Percentiles rank a stretch among this genome's conserved stretches.
Evolutionary conservation across 1,139 yeast genomes (phyloP).

Genomic region (Candida tetrigidarum): DNA sequence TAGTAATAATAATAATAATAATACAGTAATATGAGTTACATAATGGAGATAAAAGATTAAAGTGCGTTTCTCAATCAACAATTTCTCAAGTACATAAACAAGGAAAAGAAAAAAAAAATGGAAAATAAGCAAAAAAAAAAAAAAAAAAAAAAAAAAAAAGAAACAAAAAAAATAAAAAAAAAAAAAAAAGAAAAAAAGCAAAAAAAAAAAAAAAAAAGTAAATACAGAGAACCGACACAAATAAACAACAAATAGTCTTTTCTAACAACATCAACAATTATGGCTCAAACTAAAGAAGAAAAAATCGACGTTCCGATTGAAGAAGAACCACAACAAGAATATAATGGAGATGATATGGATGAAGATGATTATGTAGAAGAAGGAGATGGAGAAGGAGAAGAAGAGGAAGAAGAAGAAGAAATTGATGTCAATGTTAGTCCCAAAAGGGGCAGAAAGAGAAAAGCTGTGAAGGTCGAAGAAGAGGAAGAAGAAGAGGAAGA

Average conservation of each 20-base stretch:
- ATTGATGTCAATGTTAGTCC: slow-evolving; percentile 19
- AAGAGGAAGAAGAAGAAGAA: slow-evolving; percentile 22
- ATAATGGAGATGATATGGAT: slow-evolving; percentile 20
- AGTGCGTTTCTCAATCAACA: too few species aligned
- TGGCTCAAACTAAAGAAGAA: slow-evolving; percentile 1
- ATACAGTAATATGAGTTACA: too few species aligned
- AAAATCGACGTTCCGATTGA: slow-evolving; percentile 6
- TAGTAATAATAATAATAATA: too few species aligned
- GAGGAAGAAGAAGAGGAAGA: slow-evolving; percentile 23
- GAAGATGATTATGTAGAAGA: slow-evolving; percentile 22
- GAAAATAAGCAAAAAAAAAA: too few species aligned
- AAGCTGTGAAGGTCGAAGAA: slow-evolving; percentile 16
- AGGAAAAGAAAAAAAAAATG: too few species aligned
- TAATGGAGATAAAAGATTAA: too few species aligned
- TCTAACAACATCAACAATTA: not conserved
- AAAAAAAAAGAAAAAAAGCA: too few species aligned
- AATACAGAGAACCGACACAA: too few species aligned
- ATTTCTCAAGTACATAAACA: too few species aligned
- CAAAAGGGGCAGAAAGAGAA: slow-evolving; percentile 16
- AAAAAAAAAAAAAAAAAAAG: too few species aligned
- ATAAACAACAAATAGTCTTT: not conserved
- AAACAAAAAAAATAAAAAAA: not conserved
- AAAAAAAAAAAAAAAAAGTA: not conserved
- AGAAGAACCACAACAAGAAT: slow-evolving; percentile 10
- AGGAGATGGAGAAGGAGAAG: slow-evolving; percentile 21